Base-by-base conservation (phyloP, 1,139 yeast species). In the Saccharomyces hybrid region DNA sequence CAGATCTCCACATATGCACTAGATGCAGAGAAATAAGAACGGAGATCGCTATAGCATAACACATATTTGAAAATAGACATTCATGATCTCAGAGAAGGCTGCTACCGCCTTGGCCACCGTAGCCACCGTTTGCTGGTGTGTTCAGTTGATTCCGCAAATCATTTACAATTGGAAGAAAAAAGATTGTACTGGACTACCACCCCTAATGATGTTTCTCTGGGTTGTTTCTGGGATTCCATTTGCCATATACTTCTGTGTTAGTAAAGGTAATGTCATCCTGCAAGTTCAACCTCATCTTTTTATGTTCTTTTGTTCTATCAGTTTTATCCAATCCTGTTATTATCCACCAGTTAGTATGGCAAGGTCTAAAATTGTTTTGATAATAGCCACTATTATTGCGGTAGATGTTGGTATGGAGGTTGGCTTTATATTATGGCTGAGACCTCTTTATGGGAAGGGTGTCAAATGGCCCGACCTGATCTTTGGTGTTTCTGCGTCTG, bases 51-150 rank as follows among this genome's bases (percentile, higher is more conserved):
- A 7, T 9, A 46, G 13, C 31, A 6, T 27, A 14, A 8, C 14
- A 27, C 19, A 27, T 11, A 28, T 47, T 11, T 28, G 9, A 13
- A 19, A 8, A 29, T 6, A 29, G 23, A 9, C n/a, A 44, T 48
- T 46, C 27, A 65, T 63, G 62, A 62, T 61, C 6, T 63, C 69
- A 14, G 67, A 65, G 41, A 50, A 56, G 38, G 88, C 88, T 1
- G 82, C 88, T 26, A 88, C 88, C 52, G 90, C 87, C 7, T 76
- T 89, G 57, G 97, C 88, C 14, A 88, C 96, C 7, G 77, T 86
- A 1, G 97, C 96, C 14, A 90, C 97, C 0, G 81, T 90, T 4
- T 78, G 88, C 58, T 91, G 97, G 97, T 90, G 97, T 70, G 74
- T 90, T 60, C 97, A 91, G 70, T 74, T 90, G 60, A 77, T 88